Evolutionary conservation across 352 stramenopile species (phyloP), one percentile per base, ranked within the genome.

Genomic region (Globisporangium apiculatum): DNA sequence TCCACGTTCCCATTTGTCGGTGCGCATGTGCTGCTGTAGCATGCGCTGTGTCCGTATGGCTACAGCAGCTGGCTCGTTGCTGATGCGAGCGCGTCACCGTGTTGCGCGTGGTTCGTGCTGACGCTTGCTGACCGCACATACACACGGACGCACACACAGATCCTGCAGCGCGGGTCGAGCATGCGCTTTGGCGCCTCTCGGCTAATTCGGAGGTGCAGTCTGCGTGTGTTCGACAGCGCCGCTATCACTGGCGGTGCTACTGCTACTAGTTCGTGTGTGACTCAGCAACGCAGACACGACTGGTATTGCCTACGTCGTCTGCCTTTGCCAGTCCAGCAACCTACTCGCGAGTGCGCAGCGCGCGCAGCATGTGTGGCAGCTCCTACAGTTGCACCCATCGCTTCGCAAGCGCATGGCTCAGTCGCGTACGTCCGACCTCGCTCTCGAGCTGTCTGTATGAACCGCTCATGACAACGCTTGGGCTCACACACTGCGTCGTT

Each of bases 1-100:
- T 48, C 69, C 18, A n/a, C 50, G 10, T 70, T 77, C 53, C 67
- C 72, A 15, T 73, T 72, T 43, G 66, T 72, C 17, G 72, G 71
- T 80, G 42, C 42, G 42, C 42, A 47, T 15, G 42, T 15, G 9
- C 10, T n/a, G 5, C 42, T 6, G 5, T 7, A 15, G 42, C 9
- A 31, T 31, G 24, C 24, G 24, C 24, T 31, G 24, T 31, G 24
- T 31, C 24, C 41, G 11, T 15, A n/a, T 47, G 42, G 42, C 42
- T 11, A 47, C 24, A 31, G 24, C 24, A 31, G 24, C 24, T 31
- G 1, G 24, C 24, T 17, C 7, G 42, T 17, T 17, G 7, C 42
- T 47, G 11, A 17, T 17, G 42, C 42, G 42, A 47, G 42, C 11
- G 42, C 10, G 11, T 7, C 10, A 15, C 42, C n/a, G 9, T 47